Evolutionary conservation across 1,139 yeast genomes (phyloP), one percentile per base, ranked within the genome.

Genomic region (Petasospora fabianii): DNA sequence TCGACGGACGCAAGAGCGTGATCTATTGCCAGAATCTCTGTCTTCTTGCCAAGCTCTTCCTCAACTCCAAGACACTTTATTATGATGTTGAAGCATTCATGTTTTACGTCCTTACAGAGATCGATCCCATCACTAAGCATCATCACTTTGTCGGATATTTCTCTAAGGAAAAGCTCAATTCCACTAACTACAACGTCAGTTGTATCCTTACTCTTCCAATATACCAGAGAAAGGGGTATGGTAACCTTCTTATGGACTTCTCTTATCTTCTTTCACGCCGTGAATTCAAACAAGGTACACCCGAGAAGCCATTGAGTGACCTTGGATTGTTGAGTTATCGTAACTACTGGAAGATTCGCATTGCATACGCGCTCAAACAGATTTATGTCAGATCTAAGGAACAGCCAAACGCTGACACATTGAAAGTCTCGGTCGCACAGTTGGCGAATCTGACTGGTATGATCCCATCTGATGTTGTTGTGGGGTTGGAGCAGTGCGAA

Each of bases 51-150:
- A 92, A 92, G 58, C 66, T 90, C 43, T 92, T 90, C 54, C 69
- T 92, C 36, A 88, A 88, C 61, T 86, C 96, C 8, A 92, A 92
- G 56, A 88, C 97, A 0, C 66, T 92, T 35, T 88, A 88, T 56
- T 88, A 88, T 58, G 97, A 90, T 55, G 97, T 92, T 28, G 97
- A 90, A 56, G 97, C 97, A 1, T 92, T 92, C 54, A 73, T 85
- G 56, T 92, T 92, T 57, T 92, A 92, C 61, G 78, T 88, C 2
- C 64, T 92, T 39, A 84, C 92, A 1, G 94, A 83, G 52, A 67
- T 75, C 22, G 90, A 82, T 52, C 68, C 66, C 9, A 47, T 53
- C 3, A 49, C 55, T 3, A 66, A 67, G 44, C 76, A 75, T 20
- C 84, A 84, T 56, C 88, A 84, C 58, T 81, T 90, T 61, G 94